A percentile compares a stretch with the other conserved stretches of the same genome.
Conservation (phyloP, 805 yeast genomes). For the Cyberlindnera americana region DNA sequence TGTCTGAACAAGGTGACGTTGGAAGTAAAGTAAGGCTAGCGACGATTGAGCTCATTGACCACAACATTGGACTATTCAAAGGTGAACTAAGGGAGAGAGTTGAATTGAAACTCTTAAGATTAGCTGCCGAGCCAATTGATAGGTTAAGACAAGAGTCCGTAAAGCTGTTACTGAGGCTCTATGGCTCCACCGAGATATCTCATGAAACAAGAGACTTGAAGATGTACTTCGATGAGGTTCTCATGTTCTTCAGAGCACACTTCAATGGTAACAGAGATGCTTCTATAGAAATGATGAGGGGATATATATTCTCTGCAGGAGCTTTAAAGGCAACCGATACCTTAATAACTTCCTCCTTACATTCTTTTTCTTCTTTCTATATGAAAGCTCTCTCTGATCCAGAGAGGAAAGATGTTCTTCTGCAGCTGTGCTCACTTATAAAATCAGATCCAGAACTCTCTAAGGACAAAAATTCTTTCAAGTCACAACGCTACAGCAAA, state of each 20-base stretch:
- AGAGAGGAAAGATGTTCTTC: constrained; percentile 17
- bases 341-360: constrained; percentile 41
- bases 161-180: constrained; percentile 31
- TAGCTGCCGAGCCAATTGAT: constrained; percentile 63
- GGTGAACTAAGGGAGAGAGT: constrained; percentile 17
- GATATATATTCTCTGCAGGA: constrained; percentile 52
- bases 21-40: constrained; percentile 69
- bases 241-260: constrained; percentile 22
- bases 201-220: constrained; percentile 15
- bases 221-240: constrained; percentile 30
- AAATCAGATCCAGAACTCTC: constrained; percentile 19
- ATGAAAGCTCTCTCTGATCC: constrained; percentile 14
- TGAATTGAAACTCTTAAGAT: constrained; percentile 42
- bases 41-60: constrained; percentile 38
- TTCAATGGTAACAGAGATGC: constrained; percentile 13
- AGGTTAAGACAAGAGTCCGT: constrained; percentile 45
- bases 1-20: constrained; percentile 86
- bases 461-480: constrained; percentile 5
- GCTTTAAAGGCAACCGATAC: constrained; percentile 48
- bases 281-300: constrained; percentile 48
- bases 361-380: constrained; percentile 33
- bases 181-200: constrained; percentile 20
- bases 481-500: constrained; percentile 18
- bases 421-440: constrained; percentile 28
- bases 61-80: constrained; percentile 24